Evolutionary conservation across 169 alveolate genomes (phyloP), one percentile per base, ranked within the genome.

Genomic region (Fabrea salina): DNA sequence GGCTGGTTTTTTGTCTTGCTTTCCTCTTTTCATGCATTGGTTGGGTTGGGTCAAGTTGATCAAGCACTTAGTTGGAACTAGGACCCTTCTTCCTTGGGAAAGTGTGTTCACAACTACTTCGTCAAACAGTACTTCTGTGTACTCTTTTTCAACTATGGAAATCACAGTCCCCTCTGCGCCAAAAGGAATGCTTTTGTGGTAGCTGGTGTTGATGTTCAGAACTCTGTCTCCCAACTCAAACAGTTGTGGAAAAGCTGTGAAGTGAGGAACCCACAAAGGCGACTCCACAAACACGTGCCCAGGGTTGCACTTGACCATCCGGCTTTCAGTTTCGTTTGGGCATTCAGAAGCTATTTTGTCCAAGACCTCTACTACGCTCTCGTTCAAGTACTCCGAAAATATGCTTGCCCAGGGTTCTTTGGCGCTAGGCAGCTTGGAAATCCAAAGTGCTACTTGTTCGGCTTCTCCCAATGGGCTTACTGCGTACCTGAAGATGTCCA

Each of bases 121-220:
- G 44, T 68, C 78, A 19, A 16, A 68, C n/a, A 68, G 25, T 8
- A 68, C 78, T 44, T 68, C 78, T 40, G 61, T 64, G 44, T 43
- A 43, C 1, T 16, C 27, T n/a, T 13, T 8, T 30, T 68, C 78
- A 3, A 68, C 13, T 43, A 68, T 25, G 1, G 78, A 19, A n/a
- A 44, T 68, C 1, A 68, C 44, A 16, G 61, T 47, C 40, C 78
- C 78, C 25, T 68, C 57, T 25, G 35, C 19, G n/a, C 66, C 78
- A 22, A 68, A 40, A 1, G 78, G 78, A 5, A 68, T 43, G 30
- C 8, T 19, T 8, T 22, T 8, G 2, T n/a, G 7, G 30, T 43
- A 68, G 39, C 16, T 19, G n/a, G 78, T 25, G 30, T 30, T n/a
- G 8, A 68, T 13, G 4, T 68, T 68, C 35, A 68, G n/a, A 2